Evolutionary conservation across 2,329 filamentous ascomycete genomes (phyloP), one percentile per base, ranked within the genome.

Genomic region (Dothistroma septosporum): DNA sequence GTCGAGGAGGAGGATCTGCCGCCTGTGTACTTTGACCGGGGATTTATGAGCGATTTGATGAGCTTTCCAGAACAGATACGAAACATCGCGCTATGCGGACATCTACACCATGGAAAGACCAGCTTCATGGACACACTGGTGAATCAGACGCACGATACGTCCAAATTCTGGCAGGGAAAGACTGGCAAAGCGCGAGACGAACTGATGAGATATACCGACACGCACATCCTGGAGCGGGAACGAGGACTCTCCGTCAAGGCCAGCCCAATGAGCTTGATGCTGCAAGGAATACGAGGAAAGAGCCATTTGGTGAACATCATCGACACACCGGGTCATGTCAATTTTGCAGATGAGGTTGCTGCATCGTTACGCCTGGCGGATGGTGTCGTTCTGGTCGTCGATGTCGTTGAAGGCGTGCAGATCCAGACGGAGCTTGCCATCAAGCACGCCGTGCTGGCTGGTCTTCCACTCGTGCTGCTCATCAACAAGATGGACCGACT

Each of bases 121-220:
- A 91, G 93, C 0, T 91, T 99, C 67, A 92, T 97, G 89, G 94
- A 99, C 75, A 97, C 97, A 91, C 80, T 99, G 66, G 94, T 99
- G 12, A 81, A 93, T 72, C 91, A 99, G 78, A 99, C 94, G 46
- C 94, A 99, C 74, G 89, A 96, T 69, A 86, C 97, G 57, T 81
- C 85, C 55, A 87, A 91, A 50, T 85, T 88, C 69, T 78, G 96
- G 64, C 89, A 96, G 67, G 89, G 89, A 76, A 87, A 90, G 75
- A 88, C 85, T 58, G 92, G 93, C 55, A 91, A 84, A 76, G 90
- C 87, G 71, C 83, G 87, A 64, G 92, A 97, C 69, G 91, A 96
- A 76, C 91, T 96, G 76, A 80, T 99, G 72, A 84, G 94, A 69
- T 99, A 99, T 75, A 99, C 94, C 44, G 94, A 99, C 74, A 86